These are phyloP conservation scores for Ophiocordyceps camponoti-rufipedis DNA, from an alignment of 2,329 filamentous ascomycete genomes.

Conservation along the genomic window DNA sequence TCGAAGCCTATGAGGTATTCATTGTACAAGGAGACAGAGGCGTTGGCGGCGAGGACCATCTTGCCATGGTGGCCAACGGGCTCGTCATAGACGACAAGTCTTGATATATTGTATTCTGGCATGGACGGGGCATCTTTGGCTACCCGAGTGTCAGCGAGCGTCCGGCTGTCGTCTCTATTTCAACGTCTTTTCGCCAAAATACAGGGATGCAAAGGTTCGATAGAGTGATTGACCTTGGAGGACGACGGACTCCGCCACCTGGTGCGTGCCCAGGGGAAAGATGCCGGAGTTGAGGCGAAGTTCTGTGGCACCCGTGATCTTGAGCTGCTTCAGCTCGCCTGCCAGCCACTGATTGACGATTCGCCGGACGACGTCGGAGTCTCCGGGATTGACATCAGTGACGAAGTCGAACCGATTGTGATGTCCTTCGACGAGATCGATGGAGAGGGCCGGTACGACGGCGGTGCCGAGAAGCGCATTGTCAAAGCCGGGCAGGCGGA, in stretches of 20 bases:
- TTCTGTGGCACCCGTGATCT: constrained; percentile 53
- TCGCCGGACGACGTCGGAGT: constrained; percentile 56
- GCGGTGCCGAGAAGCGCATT: constrained; percentile 64
- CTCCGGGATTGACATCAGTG: constrained; percentile 56
- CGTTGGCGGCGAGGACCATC: constrained; percentile 62
- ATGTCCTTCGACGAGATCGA: constrained; percentile 63
- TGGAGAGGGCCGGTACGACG: constrained; percentile 52
- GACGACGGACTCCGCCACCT: constrained; percentile 53
- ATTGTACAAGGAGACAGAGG: constrained; percentile 55
- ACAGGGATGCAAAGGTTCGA: constrained; percentile 40
- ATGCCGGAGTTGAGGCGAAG: constrained; percentile 64
- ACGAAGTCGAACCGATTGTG: constrained; percentile 64
- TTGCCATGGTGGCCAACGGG: constrained; percentile 25
- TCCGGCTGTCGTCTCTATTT: constrained; percentile 8
- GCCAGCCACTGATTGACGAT: constrained; percentile 81
- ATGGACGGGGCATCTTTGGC: constrained; percentile 55
- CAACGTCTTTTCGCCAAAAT: constrained; percentile 38
- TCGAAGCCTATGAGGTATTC: constrained; percentile 60
- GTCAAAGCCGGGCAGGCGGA: constrained; percentile 71
- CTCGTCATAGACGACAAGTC: constrained; percentile 63
- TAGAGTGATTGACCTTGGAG: constrained; percentile 72
- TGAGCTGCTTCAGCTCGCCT: constrained; percentile 53
- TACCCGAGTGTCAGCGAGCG: constrained; percentile 20
- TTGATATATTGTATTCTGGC: constrained; percentile 67
- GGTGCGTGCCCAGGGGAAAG: constrained; percentile 60